These are phyloP conservation scores for Trichoderma sp. DNA, from an alignment of 2,329 filamentous ascomycete genomes.

Conservation along the genomic window DNA sequence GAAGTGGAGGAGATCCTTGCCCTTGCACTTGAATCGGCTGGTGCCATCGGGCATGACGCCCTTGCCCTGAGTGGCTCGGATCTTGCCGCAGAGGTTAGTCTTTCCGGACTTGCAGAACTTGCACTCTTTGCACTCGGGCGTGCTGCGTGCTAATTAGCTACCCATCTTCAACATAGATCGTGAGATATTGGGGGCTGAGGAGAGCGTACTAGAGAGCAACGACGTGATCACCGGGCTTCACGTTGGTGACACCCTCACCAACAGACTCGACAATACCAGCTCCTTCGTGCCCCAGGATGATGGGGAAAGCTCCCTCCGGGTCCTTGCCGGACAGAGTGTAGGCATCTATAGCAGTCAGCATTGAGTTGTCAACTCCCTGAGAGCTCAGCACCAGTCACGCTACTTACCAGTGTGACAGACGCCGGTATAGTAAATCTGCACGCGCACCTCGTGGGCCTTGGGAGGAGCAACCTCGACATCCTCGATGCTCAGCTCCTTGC, in stretches of 20 bases:
- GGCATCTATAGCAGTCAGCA: conserved; percentile 61
- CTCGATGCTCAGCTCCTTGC: conserved; percentile 84
- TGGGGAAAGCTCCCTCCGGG: conserved; percentile 90
- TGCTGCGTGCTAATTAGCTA: conserved; percentile 57
- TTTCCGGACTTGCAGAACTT: conserved; percentile 99
- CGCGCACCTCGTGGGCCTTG: conserved; percentile 90
- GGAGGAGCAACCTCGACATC: conserved; percentile 90
- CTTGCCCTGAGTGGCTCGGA: conserved; percentile 91
- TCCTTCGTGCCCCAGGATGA: conserved; percentile 87
- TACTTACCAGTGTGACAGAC: conserved; percentile 90
- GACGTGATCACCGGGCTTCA: conserved; percentile 92
- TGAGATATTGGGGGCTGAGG: not conserved
- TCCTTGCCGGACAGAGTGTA: conserved; percentile 97
- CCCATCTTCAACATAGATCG: not conserved
- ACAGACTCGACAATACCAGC: conserved; percentile 91
- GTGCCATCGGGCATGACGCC: conserved; percentile 98
- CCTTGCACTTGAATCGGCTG: conserved; percentile 89
- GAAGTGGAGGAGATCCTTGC: conserved; percentile 94
- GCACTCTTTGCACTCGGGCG: conserved; percentile 95
- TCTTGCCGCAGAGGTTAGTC: conserved; percentile 99
- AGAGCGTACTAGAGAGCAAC: conserved; percentile 76
- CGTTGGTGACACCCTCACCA: conserved; percentile 90
- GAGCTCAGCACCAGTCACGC: not conserved
- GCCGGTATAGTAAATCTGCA: conserved; percentile 95
- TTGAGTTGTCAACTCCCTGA: not conserved